Percentiles rank a stretch among this genome's conserved stretches.
phyloP scores from a whole-genome alignment of 345 rosid genomes.

The Bruguiera gymnorhiza region DNA sequence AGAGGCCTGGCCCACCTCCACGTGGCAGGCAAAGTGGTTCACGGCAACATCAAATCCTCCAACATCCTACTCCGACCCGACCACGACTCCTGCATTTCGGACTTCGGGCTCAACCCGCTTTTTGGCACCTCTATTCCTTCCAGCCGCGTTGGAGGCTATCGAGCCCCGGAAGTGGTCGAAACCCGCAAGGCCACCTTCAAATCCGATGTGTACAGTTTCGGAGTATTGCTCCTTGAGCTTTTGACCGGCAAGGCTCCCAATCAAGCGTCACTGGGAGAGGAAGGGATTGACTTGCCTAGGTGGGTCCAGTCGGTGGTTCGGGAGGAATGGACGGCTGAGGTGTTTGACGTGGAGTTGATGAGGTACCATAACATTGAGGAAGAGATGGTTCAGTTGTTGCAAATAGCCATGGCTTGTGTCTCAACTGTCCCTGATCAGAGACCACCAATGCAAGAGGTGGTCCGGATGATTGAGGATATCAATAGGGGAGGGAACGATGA shows the following conservation, averaged over 20 bases:
- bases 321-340: constrained; percentile 99
- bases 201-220: constrained; percentile 94
- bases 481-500: constrained; percentile 76
- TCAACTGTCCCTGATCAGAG: constrained; percentile 86
- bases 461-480: constrained; percentile 90
- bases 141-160: constrained; percentile 77
- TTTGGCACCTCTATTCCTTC: constrained; percentile 61
- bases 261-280: constrained; percentile 92
- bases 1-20: constrained; percentile 81
- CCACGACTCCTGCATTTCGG: constrained; percentile 64
- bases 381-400: constrained; percentile 96
- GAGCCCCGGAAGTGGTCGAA: constrained; percentile 87
- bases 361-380: constrained; percentile 87
- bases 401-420: constrained; percentile 91
- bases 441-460: constrained; percentile 76
- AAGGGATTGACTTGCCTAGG: constrained; percentile 90
- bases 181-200: constrained; percentile 72
- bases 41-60: constrained; percentile 92
- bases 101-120: constrained; percentile 79
- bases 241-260: constrained; percentile 92
- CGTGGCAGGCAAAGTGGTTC: constrained; percentile 57
- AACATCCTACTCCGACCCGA: constrained; percentile 73
- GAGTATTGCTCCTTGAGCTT: constrained; percentile 77
- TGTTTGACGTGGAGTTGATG: constrained; percentile 89
- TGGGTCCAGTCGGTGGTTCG: constrained; percentile 98